These are phyloP conservation scores for Geotrichum reessii DNA, from an alignment of 1,139 yeast genomes.

Conservation along the genomic window DNA sequence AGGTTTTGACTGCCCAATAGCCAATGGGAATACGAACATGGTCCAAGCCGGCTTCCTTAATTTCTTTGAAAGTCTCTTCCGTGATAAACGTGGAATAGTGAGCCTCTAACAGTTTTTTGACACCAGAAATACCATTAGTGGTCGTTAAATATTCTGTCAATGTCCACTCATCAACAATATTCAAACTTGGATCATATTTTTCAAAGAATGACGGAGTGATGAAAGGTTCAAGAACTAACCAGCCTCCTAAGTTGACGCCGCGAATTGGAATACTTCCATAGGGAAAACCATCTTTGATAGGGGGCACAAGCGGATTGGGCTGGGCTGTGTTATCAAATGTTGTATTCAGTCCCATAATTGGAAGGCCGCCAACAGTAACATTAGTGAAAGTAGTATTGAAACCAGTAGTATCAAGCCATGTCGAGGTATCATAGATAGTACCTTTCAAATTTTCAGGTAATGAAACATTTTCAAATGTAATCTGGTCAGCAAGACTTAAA, in stretches of 20 bases:
- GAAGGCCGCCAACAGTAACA: conserved; percentile 34
- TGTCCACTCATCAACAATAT: conserved; percentile 35
- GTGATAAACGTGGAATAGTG: conserved; percentile 77
- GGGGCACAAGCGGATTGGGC: conserved; percentile 31
- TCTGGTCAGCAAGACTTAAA: neutral
- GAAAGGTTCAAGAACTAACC: conserved; percentile 80
- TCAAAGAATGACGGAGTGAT: conserved; percentile 78
- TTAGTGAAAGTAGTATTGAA: conserved; percentile 36
- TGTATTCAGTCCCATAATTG: conserved; percentile 36
- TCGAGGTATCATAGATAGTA: conserved; percentile 31
- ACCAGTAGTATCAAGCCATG: conserved; percentile 34
- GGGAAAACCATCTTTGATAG: conserved; percentile 36
- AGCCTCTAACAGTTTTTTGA: conserved; percentile 39
- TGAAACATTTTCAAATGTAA: neutral
- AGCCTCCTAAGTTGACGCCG: conserved; percentile 88
- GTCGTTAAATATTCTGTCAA: conserved; percentile 42
- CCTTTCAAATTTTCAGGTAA: conserved; percentile 26
- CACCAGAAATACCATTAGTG: conserved; percentile 44
- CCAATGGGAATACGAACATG: conserved; percentile 89
- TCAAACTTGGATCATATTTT: conserved; percentile 30
- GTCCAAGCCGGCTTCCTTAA: conserved; percentile 66
- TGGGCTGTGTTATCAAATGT: conserved; percentile 31
- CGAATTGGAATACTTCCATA: conserved; percentile 49
- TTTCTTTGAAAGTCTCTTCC: conserved; percentile 58
- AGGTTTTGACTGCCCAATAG: conserved; percentile 81